Evolutionary conservation across 805 yeast species (phyloP).

Genomic region (Kodamaea restingae): DNA sequence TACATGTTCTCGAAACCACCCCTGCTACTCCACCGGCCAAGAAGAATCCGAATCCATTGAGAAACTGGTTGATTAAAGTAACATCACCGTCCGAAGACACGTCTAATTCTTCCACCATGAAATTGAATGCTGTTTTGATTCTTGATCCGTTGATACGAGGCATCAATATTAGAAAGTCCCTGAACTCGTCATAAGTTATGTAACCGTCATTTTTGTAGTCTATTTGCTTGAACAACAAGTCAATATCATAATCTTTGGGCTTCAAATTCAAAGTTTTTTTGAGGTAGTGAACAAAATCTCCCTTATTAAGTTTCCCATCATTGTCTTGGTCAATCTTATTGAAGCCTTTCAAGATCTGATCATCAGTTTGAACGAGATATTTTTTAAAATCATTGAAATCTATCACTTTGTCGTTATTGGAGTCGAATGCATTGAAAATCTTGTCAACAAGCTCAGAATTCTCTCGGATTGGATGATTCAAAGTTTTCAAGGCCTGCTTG

Average conservation of each 20-base stretch:
- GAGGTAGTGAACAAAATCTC: constrained; percentile 67
- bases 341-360: constrained; percentile 67
- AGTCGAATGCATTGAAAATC: constrained; percentile 57
- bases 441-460: constrained; percentile 55
- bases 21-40: constrained; percentile 95
- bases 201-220: constrained; percentile 59
- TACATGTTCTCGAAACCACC: constrained; percentile 90
- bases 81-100: constrained; percentile 91
- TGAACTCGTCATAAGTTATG: constrained; percentile 81
- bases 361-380: constrained; percentile 65
- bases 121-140: constrained; percentile 74
- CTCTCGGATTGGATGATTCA: constrained; percentile 63
- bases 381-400: constrained; percentile 64
- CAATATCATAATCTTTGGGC: constrained; percentile 51
- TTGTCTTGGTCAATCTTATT: constrained; percentile 61
- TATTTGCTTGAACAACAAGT: constrained; percentile 50
- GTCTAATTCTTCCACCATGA: constrained; percentile 74
- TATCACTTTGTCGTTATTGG: constrained; percentile 51
- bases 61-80: constrained; percentile 69
- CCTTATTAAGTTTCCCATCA: constrained; percentile 64
- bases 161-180: constrained; percentile 75
- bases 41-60: constrained; percentile 85
- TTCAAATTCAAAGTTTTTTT: constrained; percentile 47
- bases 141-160: constrained; percentile 78
- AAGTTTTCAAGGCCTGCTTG: constrained; percentile 39